phyloP scores from a whole-genome alignment of 306 rosid species.

The Purshia tridentata region DNA sequence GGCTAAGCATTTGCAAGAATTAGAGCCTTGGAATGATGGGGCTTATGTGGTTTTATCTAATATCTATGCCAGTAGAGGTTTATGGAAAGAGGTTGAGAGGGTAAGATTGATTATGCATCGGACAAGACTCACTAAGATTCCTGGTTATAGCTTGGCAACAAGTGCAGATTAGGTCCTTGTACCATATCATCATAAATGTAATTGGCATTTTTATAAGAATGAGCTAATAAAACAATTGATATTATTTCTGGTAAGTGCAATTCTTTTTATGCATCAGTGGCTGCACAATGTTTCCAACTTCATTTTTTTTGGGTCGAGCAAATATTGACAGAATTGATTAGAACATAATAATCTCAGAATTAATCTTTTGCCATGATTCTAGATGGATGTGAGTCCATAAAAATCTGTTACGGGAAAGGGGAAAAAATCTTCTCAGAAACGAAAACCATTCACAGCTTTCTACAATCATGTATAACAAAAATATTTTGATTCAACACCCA shows the following conservation, averaged over 20 bases:
- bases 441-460: not conserved
- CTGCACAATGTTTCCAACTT: not conserved
- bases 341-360: too few relatives aligned
- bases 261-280: not conserved
- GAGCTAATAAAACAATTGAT: not conserved
- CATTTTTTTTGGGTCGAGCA: not conserved
- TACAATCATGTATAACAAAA: not conserved
- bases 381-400: too few relatives aligned
- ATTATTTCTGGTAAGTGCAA: not conserved
- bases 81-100: constrained; percentile 70
- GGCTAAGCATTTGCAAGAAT: constrained; percentile 60
- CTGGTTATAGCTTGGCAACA: constrained; percentile 66
- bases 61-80: constrained; percentile 62
- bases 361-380: too few relatives aligned
- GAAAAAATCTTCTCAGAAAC: not conserved
- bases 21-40: constrained; percentile 80
- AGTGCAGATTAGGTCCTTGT: constrained; percentile 32
- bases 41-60: constrained; percentile 70
- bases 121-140: constrained; percentile 56
- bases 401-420: too few relatives aligned
- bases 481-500: not conserved
- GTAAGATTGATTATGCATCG: constrained; percentile 53
- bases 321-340: too few relatives aligned
- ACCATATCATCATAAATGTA: not conserved
- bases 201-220: not conserved